Evolutionary conservation across 2,329 filamentous ascomycete species (phyloP).

Genomic region (Nannizziopsis barbatae): DNA sequence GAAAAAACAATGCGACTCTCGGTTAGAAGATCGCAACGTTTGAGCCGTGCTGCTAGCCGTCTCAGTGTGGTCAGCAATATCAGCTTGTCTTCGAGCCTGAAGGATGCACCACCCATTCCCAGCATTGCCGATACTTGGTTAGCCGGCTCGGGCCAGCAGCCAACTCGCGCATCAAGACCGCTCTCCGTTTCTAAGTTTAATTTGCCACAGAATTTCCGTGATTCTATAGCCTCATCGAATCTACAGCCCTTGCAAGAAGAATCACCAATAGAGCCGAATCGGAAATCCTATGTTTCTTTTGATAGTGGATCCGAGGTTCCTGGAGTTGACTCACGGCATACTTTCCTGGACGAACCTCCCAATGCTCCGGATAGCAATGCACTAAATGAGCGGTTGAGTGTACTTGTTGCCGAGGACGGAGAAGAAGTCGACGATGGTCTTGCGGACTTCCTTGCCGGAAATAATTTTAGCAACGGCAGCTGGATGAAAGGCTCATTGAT

Average conservation of each 20-base stretch:
- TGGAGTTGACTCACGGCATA: conserved; percentile 64
- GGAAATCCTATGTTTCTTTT: conserved; percentile 87
- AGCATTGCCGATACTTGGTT: conserved; percentile 94
- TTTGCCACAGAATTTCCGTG: conserved; percentile 54
- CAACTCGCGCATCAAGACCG: conserved; percentile 42
- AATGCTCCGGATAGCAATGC: conserved; percentile 52
- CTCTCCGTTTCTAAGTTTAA: conserved; percentile 51
- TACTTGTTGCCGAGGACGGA: conserved; percentile 78
- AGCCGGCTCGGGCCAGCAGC: conserved; percentile 40
- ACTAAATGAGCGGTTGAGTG: conserved; percentile 67
- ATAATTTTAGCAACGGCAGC: conserved; percentile 92
- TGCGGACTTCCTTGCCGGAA: conserved; percentile 76
- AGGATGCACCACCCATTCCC: conserved; percentile 87
- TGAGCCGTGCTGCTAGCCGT: conserved; percentile 86
- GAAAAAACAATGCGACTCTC: conserved; percentile 91
- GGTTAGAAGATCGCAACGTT: conserved; percentile 74
- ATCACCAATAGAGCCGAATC: conserved; percentile 70
- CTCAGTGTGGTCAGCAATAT: conserved; percentile 88
- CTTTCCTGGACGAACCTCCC: conserved; percentile 73
- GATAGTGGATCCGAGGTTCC: conserved; percentile 40
- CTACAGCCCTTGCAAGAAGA: conserved; percentile 88
- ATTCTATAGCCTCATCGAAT: conserved; percentile 79
- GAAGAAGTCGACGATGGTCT: conserved; percentile 86
- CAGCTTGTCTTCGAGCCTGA: conserved; percentile 83
- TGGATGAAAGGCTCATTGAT: conserved; percentile 99